Percentiles rank a stretch among this genome's conserved stretches.
phyloP scores from a whole-genome alignment of 1,284 basidiomycete genomes.

The Thelephora terrestris region DNA sequence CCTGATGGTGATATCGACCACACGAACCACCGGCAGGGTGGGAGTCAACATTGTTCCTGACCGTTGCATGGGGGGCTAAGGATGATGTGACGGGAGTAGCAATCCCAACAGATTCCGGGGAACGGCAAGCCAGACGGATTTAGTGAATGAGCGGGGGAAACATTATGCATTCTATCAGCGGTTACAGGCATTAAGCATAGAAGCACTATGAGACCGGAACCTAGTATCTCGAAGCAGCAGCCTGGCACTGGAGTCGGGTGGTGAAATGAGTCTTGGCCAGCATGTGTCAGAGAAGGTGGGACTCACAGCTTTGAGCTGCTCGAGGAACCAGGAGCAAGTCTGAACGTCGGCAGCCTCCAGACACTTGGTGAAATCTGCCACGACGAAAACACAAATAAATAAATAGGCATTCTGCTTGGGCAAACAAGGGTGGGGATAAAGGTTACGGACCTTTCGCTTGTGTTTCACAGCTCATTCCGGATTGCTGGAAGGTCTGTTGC shows the following conservation, averaged over 20 bases:
- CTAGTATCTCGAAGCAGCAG: slow-evolving; percentile 59
- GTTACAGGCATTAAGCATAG: too few species aligned
- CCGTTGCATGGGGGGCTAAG: too few species aligned
- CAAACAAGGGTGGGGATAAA: slow-evolving; percentile 3
- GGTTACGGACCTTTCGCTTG: slow-evolving; percentile 67
- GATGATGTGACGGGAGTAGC: too few species aligned
- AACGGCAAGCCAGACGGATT: too few species aligned
- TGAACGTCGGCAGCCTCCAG: slow-evolving; percentile 67
- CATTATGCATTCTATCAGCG: too few species aligned
- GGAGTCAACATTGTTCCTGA: too few species aligned
- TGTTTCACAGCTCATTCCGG: slow-evolving; percentile 46
- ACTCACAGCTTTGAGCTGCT: slow-evolving; percentile 74
- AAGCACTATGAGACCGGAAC: not conserved
- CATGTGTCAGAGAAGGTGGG: not conserved
- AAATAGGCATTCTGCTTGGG: not conserved
- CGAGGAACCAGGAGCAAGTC: slow-evolving; percentile 74
- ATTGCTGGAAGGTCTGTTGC: slow-evolving; percentile 28
- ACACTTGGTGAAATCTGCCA: slow-evolving; percentile 64
- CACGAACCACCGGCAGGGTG: too few species aligned
- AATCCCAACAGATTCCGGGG: too few species aligned
- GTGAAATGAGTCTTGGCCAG: slow-evolving; percentile 8
- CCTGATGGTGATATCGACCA: too few species aligned
- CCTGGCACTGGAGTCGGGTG: slow-evolving; percentile 67
- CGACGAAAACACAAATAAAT: slow-evolving; percentile 3
- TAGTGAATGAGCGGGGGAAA: too few species aligned